phyloP scores from a whole-genome alignment of 129 eudicot species.

The Scalesia atractyloides region DNA sequence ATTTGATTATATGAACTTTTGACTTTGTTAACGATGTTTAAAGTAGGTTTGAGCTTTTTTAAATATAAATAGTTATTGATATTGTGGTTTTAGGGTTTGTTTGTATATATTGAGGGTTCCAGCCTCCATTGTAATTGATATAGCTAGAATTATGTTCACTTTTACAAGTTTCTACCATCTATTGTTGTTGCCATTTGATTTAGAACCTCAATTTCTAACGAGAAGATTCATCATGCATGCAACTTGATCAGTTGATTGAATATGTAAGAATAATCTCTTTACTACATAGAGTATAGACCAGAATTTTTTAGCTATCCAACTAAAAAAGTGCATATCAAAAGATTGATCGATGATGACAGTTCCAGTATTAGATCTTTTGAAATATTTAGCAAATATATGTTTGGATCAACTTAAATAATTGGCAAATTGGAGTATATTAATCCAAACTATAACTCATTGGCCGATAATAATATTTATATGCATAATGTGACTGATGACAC shows the following conservation, averaged over 20 bases:
- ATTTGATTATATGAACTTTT: constrained; percentile 11
- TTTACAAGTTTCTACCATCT: background rate
- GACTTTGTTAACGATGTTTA: constrained; percentile 1
- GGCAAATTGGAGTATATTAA: too few species aligned
- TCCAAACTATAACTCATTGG: too few species aligned
- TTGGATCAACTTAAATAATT: background rate
- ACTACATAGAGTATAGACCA: too few species aligned
- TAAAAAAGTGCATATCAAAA: background rate
- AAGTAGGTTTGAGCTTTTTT: background rate
- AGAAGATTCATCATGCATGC: background rate
- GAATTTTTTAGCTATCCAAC: too few species aligned
- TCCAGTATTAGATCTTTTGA: background rate
- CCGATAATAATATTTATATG: too few species aligned
- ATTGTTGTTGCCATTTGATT: background rate
- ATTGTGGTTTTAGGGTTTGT: too few species aligned
- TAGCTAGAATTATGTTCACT: background rate
- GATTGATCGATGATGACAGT: background rate
- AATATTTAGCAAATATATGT: background rate
- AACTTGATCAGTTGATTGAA: background rate
- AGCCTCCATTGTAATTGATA: too few species aligned
- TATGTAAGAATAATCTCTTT: background rate
- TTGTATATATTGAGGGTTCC: too few species aligned
- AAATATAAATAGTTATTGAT: too few species aligned
- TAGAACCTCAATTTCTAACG: background rate
- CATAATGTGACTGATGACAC: too few species aligned